A percentile compares a stretch with the other conserved stretches of the same genome.
phyloP scores from a whole-genome alignment of 441 rosid genomes.

The Populus hybrid region DNA sequence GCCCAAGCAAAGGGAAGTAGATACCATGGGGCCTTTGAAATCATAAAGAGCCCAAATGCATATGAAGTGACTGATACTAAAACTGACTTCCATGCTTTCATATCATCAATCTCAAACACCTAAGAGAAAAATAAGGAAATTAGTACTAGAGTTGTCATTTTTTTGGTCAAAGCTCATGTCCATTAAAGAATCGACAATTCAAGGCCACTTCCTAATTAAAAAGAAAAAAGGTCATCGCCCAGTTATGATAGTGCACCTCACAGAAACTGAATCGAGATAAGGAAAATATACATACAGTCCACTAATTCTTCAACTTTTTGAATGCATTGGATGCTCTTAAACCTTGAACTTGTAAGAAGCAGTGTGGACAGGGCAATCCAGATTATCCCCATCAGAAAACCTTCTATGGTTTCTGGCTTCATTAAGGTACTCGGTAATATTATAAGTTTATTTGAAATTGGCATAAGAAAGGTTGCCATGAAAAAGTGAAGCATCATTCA shows the following conservation, averaged over 20 bases:
- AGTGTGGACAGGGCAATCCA: background rate
- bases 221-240: too few relatives aligned
- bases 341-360: background rate
- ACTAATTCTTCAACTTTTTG: background rate
- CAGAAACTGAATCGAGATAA: background rate
- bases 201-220: background rate
- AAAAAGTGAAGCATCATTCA: slow-evolving; percentile 1
- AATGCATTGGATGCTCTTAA: background rate
- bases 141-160: background rate
- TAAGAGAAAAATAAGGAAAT: slow-evolving; percentile 17
- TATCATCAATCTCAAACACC: slow-evolving; percentile 89
- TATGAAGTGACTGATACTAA: slow-evolving; percentile 76
- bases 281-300: background rate
- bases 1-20: slow-evolving; percentile 95
- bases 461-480: background rate
- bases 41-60: slow-evolving; percentile 73
- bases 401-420: background rate
- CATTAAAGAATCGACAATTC: background rate
- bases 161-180: slow-evolving; percentile 2
- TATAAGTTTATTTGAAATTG: background rate
- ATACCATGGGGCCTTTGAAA: slow-evolving; percentile 88
- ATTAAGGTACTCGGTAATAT: background rate
- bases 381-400: background rate
- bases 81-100: slow-evolving; percentile 84
- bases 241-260: background rate